These are phyloP conservation scores for Populus alba DNA, from an alignment of 345 rosid genomes.

Conservation along the genomic window DNA sequence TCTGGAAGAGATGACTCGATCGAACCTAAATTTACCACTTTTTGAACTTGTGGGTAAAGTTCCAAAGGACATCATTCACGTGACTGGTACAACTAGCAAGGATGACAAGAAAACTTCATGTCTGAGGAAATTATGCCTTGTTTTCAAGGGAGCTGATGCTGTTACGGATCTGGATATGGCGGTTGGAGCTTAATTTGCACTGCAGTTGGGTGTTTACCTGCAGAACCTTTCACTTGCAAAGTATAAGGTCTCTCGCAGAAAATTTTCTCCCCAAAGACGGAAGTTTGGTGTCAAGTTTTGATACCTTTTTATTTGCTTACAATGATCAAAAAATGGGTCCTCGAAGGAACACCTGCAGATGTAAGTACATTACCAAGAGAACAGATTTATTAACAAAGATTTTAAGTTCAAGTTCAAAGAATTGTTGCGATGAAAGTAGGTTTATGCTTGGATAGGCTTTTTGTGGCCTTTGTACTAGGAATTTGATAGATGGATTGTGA, in stretches of 20 bases:
- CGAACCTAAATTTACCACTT: conserved; percentile 56
- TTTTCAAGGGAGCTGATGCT: conserved; percentile 70
- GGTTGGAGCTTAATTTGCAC: conserved; percentile 54
- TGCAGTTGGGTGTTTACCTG: not conserved
- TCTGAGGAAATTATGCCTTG: conserved; percentile 56
- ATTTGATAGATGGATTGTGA: not conserved
- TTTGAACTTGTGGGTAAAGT: conserved; percentile 77
- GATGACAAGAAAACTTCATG: conserved; percentile 57
- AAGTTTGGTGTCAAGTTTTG: not conserved
- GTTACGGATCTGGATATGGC: conserved; percentile 78
- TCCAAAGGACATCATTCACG: conserved; percentile 24
- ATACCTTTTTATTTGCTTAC: not conserved
- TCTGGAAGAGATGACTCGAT: conserved; percentile 81
- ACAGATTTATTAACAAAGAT: conserved; percentile 1
- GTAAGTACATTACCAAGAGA: conserved; percentile 12
- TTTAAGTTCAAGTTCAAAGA: not conserved
- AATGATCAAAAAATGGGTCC: not conserved
- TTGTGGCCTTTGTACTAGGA: not conserved
- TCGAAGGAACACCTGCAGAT: not conserved
- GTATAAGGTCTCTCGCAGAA: not conserved
- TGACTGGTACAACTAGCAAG: conserved; percentile 32
- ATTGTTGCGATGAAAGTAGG: not conserved
- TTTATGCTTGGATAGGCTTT: not conserved
- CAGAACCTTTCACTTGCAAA: not conserved
- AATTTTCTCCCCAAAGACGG: not conserved